phyloP scores from a whole-genome alignment of 176 grass and related monocot genomes.

The Eleusine indica region DNA sequence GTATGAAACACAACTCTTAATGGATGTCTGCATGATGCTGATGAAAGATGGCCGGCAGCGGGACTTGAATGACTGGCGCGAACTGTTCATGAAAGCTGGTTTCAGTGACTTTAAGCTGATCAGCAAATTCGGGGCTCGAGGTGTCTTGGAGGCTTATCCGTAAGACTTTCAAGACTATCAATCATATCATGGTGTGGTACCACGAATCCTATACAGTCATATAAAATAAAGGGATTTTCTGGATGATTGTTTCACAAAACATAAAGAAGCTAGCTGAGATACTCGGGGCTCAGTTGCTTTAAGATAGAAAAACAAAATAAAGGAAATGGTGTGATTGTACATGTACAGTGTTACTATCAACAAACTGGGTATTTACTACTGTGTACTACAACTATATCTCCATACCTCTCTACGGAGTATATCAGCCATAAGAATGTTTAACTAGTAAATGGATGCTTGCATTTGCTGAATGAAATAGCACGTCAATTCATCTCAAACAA shows the following conservation, averaged over 20 bases:
- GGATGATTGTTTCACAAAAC: not conserved
- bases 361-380: not conserved
- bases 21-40: conserved; percentile 49
- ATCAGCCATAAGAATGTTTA: too few species aligned
- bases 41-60: conserved; percentile 36
- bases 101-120: conserved; percentile 42
- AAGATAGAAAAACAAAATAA: too few species aligned
- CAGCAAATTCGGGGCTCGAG: conserved; percentile 27
- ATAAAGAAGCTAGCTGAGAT: not conserved
- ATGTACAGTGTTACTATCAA: not conserved
- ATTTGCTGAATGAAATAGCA: too few species aligned
- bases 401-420: too few species aligned
- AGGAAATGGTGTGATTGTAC: not conserved
- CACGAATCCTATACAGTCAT: not conserved
- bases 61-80: conserved; percentile 35
- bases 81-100: conserved; percentile 39
- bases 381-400: not conserved
- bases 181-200: not conserved
- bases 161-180: not conserved
- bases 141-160: conserved; percentile 24
- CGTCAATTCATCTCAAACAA: too few species aligned
- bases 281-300: not conserved
- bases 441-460: too few species aligned
- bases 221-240: not conserved
- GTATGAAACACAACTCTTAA: conserved; percentile 37